Conservation (phyloP, 1,284 basidiomycete species). For the Hymenochaete sp. region DNA sequence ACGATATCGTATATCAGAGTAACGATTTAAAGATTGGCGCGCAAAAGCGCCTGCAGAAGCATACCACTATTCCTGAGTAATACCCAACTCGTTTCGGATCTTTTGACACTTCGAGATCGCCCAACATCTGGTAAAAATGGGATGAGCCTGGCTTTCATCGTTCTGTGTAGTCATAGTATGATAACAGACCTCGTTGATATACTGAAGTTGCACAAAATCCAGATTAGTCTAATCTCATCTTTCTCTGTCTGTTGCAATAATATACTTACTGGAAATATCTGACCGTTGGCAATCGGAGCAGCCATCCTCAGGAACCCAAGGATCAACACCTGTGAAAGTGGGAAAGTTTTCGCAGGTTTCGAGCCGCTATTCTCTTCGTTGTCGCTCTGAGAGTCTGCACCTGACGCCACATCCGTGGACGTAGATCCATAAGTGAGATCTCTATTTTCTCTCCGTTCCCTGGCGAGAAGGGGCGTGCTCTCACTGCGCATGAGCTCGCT, state of each 20-base stretch:
- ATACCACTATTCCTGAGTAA: slow-evolving; percentile 24
- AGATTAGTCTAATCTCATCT: too few species aligned
- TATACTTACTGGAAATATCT: slow-evolving; percentile 14
- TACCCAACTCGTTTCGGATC: slow-evolving; percentile 23
- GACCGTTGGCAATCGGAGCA: slow-evolving; percentile 23
- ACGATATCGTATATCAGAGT: not conserved
- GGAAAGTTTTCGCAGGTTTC: slow-evolving; percentile 20
- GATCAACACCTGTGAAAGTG: slow-evolving; percentile 17
- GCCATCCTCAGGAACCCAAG: slow-evolving; percentile 21
- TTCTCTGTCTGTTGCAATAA: not conserved
- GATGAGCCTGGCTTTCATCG: not conserved
- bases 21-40: not conserved
- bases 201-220: slow-evolving; percentile 1
- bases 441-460: not conserved
- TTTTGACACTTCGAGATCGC: slow-evolving; percentile 21
- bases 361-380: too few species aligned
- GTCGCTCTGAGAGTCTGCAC: not conserved
- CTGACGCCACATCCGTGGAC: not conserved
- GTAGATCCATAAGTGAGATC: slow-evolving; percentile 3
- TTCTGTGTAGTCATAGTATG: not conserved
- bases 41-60: too few species aligned
- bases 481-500: slow-evolving; percentile 1
- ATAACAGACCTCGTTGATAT: slow-evolving; percentile 11
- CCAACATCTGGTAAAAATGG: slow-evolving; percentile 20
- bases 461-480: not conserved